phyloP scores from a whole-genome alignment of 495 filamentous ascomycete genomes.

The Lichina pygmaea region DNA sequence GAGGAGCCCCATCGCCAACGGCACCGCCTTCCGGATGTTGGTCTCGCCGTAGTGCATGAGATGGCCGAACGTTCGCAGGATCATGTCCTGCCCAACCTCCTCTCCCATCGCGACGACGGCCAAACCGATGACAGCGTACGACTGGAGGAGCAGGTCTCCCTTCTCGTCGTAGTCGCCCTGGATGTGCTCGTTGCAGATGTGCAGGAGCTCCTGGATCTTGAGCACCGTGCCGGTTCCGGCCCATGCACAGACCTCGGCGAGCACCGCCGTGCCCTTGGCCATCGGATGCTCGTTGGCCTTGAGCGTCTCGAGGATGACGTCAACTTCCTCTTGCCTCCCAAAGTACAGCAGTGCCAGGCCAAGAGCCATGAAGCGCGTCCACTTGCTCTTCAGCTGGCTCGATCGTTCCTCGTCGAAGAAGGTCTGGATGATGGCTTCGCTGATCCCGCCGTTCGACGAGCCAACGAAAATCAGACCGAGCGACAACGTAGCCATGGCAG shows the following conservation, averaged over 20 bases:
- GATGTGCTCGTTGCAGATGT: constrained; percentile 92
- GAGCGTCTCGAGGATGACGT: constrained; percentile 78
- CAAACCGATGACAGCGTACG: constrained; percentile 85
- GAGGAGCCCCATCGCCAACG: constrained; percentile 89
- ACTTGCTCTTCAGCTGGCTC: constrained; percentile 81
- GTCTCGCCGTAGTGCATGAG: constrained; percentile 97
- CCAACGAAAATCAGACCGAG: constrained; percentile 83
- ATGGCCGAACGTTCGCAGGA: constrained; percentile 87
- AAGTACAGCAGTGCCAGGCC: constrained; percentile 88
- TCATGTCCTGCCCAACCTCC: constrained; percentile 97
- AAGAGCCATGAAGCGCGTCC: constrained; percentile 87
- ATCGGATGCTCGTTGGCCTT: constrained; percentile 92
- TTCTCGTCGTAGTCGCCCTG: constrained; percentile 83
- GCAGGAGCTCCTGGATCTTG: constrained; percentile 84
- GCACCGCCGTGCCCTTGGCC: constrained; percentile 65
- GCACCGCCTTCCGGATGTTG: constrained; percentile 89
- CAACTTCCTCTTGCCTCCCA: constrained; percentile 88
- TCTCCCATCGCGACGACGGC: constrained; percentile 94
- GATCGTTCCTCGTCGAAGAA: constrained; percentile 74
- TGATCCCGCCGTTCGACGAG: constrained; percentile 67
- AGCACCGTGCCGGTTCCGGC: constrained; percentile 89
- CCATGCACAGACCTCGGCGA: constrained; percentile 92
- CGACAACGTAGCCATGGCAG: constrained; percentile 83
- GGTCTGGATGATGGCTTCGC: constrained; percentile 66
- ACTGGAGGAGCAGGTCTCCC: constrained; percentile 76